Conservation (phyloP, 225 moss, liverwort and hornwort species). For the Takakia lepidozioides region DNA sequence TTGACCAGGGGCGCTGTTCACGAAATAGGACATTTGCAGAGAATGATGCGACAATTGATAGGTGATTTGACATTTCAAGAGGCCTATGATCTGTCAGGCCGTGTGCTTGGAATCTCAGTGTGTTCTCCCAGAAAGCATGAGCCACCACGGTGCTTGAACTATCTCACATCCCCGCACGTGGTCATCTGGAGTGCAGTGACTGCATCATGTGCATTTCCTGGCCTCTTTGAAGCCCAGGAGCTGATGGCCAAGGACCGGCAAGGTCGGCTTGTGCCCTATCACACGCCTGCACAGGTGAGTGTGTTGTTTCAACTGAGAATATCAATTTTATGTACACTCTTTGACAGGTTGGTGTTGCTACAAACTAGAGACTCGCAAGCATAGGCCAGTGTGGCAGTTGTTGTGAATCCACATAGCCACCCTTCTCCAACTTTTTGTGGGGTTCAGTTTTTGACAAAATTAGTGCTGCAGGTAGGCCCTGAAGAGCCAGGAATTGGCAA, state of each 20-base stretch:
- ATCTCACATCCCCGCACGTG: slow-evolving; percentile 97
- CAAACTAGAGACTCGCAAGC: neutral
- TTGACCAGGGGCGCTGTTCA: slow-evolving; percentile 90
- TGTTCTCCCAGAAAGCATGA: slow-evolving; percentile 89
- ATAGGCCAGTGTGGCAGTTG: no score
- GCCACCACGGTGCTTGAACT: slow-evolving; percentile 89
- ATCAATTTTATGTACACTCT: neutral
- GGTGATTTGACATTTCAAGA: slow-evolving; percentile 98
- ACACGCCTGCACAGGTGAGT: slow-evolving; percentile 76
- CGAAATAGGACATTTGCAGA: slow-evolving; percentile 77
- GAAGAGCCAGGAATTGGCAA: slow-evolving; percentile 67
- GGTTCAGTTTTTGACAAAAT: no score
- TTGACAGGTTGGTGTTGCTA: neutral
- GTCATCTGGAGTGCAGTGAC: slow-evolving; percentile 99
- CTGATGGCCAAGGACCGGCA: slow-evolving; percentile 98
- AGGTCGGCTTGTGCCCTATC: slow-evolving; percentile 88
- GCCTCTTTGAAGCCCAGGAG: slow-evolving; percentile 95
- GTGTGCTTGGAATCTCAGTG: slow-evolving; percentile 93
- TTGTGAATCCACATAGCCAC: no score
- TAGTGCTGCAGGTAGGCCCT: slow-evolving; percentile 43
- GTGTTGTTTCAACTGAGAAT: no score
- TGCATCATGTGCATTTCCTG: slow-evolving; percentile 98
- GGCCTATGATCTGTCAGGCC: slow-evolving; percentile 92
- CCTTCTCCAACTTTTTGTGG: neutral
- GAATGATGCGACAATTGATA: slow-evolving; percentile 94